A percentile compares a stretch with the other conserved stretches of the same genome.
phyloP scores from a whole-genome alignment of 768 basidiomycete species.

The Chalciporus piperatus region DNA sequence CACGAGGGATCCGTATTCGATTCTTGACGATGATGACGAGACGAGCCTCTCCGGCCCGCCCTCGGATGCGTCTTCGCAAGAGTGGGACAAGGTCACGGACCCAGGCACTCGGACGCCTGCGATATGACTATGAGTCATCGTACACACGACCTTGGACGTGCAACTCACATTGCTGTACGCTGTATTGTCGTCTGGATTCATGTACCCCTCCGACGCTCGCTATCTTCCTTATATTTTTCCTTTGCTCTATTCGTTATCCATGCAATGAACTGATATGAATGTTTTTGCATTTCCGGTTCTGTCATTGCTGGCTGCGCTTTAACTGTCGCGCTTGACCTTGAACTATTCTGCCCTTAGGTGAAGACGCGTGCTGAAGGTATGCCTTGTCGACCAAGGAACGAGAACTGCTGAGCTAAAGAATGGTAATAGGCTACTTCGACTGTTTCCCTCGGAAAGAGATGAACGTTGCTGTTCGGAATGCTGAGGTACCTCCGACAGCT shows the following conservation, averaged over 20 bases:
- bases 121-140: slow-evolving; percentile 32
- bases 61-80: slow-evolving; percentile 85
- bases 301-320: slow-evolving; percentile 15
- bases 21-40: slow-evolving; percentile 50
- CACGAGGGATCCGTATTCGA: slow-evolving; percentile 24
- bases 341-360: slow-evolving; percentile 44
- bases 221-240: slow-evolving; percentile 17
- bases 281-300: slow-evolving; percentile 31
- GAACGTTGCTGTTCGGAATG: slow-evolving; percentile 59
- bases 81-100: slow-evolving; percentile 87
- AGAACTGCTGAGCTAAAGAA: slow-evolving; percentile 15
- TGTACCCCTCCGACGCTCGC: slow-evolving; percentile 21
- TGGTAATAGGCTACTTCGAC: slow-evolving; percentile 65
- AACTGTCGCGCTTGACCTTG: slow-evolving; percentile 5
- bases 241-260: slow-evolving; percentile 22
- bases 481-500: slow-evolving; percentile 23
- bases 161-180: slow-evolving; percentile 29
- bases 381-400: slow-evolving; percentile 30
- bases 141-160: slow-evolving; percentile 28
- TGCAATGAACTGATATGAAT: slow-evolving; percentile 61
- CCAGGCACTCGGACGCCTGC: slow-evolving; percentile 56
- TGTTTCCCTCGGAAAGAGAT: slow-evolving; percentile 70
- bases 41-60: slow-evolving; percentile 69
- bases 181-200: slow-evolving; percentile 28
- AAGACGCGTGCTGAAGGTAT: slow-evolving; percentile 73